Percentiles rank a stretch among this genome's conserved stretches.
phyloP scores from a whole-genome alignment of 805 yeast genomes.

The Candida broadrunensis region DNA sequence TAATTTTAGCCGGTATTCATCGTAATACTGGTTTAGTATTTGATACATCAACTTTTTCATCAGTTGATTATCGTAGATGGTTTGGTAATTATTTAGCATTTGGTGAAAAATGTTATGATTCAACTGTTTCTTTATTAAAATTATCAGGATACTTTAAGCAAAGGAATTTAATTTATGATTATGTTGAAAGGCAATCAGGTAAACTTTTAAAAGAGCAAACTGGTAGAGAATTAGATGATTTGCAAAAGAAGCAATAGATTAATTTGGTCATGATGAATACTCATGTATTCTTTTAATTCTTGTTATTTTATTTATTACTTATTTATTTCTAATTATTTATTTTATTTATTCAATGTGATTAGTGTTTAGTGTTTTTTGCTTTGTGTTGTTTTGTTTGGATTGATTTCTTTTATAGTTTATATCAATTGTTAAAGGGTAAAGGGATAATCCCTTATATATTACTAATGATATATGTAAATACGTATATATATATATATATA shows the following conservation, averaged over 20 bases:
- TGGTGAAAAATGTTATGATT: slow-evolving; percentile 61
- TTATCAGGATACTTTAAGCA: slow-evolving; percentile 51
- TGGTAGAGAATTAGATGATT: slow-evolving; percentile 25
- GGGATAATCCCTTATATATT: too few relatives aligned
- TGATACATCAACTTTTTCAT: slow-evolving; percentile 48
- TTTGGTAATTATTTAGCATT: slow-evolving; percentile 51
- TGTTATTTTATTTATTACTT: too few relatives aligned
- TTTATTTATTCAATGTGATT: too few relatives aligned
- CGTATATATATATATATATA: too few relatives aligned
- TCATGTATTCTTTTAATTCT: background rate
- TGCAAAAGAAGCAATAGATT: slow-evolving; percentile 10
- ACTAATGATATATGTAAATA: too few relatives aligned
- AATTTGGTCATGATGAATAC: too few relatives aligned
- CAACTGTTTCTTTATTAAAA: slow-evolving; percentile 42
- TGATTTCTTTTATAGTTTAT: too few relatives aligned
- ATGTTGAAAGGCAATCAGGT: slow-evolving; percentile 27
- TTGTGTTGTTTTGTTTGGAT: too few relatives aligned
- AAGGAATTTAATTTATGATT: slow-evolving; percentile 34
- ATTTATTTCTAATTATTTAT: too few relatives aligned
- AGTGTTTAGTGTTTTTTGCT: too few relatives aligned
- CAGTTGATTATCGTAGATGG: slow-evolving; percentile 44
- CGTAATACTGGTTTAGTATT: slow-evolving; percentile 74
- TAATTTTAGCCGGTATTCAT: slow-evolving; percentile 82
- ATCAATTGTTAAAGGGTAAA: too few relatives aligned
- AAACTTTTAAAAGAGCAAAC: slow-evolving; percentile 28